These are phyloP conservation scores for Ustilago bromivora DNA, from an alignment of 1,284 basidiomycete species.

Conservation along the genomic window DNA sequence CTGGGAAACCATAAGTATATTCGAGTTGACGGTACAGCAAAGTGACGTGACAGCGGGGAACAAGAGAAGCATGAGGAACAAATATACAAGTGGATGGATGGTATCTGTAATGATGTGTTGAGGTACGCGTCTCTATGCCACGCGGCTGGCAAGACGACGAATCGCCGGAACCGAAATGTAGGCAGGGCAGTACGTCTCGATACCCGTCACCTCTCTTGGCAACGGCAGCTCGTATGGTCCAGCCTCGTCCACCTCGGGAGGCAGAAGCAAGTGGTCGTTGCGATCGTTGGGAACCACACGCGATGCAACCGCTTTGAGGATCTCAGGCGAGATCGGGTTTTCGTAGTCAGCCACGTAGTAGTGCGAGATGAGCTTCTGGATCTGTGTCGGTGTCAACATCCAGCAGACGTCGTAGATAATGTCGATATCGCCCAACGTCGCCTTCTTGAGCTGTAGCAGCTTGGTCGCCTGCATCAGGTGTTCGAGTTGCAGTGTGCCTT, in stretches of 20 bases:
- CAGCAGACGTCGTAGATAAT: conserved; percentile 99
- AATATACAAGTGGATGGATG: conserved; percentile 7
- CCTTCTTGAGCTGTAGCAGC: conserved; percentile 97
- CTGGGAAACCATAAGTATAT: not conserved
- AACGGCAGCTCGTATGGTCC: conserved; percentile 68
- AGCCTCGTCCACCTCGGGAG: conserved; percentile 69
- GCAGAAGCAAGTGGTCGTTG: conserved; percentile 68
- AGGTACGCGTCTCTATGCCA: conserved; percentile 51
- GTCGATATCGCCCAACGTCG: conserved; percentile 80
- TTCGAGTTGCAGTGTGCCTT: conserved; percentile 95
- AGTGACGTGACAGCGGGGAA: not conserved
- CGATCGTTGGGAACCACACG: conserved; percentile 69
- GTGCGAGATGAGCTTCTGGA: conserved; percentile 97
- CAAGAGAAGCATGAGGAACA: not conserved
- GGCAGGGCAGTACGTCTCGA: conserved; percentile 69
- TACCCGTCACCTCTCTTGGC: conserved; percentile 68
- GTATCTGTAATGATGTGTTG: not conserved
- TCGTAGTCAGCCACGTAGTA: conserved; percentile 99
- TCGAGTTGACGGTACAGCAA: conserved; percentile 4
- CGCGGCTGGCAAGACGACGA: conserved; percentile 63
- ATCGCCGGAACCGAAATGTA: conserved; percentile 67
- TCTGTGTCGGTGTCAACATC: conserved; percentile 99
- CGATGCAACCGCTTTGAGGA: conserved; percentile 68
- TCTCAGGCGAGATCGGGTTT: conserved; percentile 69
- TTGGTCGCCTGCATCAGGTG: conserved; percentile 99